Base-by-base conservation (phyloP, 176 grass and related monocot species). In the Cocos nucifera region DNA sequence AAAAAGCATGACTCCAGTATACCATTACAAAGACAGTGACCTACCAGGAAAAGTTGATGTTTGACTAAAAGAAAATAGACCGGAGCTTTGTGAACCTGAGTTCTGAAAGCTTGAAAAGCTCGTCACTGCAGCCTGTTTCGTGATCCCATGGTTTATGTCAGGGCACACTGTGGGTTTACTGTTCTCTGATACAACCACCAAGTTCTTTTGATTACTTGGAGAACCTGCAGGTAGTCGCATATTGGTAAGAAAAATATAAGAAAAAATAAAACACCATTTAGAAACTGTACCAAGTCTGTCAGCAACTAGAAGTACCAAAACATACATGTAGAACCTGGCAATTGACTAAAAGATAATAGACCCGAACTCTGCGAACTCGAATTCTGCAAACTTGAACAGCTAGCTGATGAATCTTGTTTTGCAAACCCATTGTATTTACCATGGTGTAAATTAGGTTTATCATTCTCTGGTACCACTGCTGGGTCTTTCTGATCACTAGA, bases 401-500 rank as follows among this genome's bases (percentile, higher is more conserved):
- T 88, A 59, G 54, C 51, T 67, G 58, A 55, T 12, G 22, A 6
- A 24, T 54, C 30, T 56, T 59, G 59, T 70, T 66, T 74, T 65
- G 75, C 59, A 19, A 64, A 62, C 59, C 64, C 64, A 49, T 21
- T 75, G 57, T 81, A 70, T 62, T 57, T 54, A 53, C 64, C 58
- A 61, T 67, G 44, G n/a, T 79, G 59, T 44, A 73, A 22, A 27
- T 61, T 50, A 27, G 70, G 54, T 58, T 73, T 86, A 72, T 65
- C 86, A 26, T 50, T 77, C 15, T 75, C 77, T 64, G 20, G 50
- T 59, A 29, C 54, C 2, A 22, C 21, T 4, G 30, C 50, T 57
- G 32, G 44, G 63, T 58, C 66, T 50, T 90, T 87, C 56, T 79
- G 72, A 51, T 84, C 77, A 54, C 64, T 76, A 29, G 58, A 61